These are phyloP conservation scores for Paradendryphiella salina DNA, from an alignment of 2,329 filamentous ascomycete genomes.

Conservation along the genomic window DNA sequence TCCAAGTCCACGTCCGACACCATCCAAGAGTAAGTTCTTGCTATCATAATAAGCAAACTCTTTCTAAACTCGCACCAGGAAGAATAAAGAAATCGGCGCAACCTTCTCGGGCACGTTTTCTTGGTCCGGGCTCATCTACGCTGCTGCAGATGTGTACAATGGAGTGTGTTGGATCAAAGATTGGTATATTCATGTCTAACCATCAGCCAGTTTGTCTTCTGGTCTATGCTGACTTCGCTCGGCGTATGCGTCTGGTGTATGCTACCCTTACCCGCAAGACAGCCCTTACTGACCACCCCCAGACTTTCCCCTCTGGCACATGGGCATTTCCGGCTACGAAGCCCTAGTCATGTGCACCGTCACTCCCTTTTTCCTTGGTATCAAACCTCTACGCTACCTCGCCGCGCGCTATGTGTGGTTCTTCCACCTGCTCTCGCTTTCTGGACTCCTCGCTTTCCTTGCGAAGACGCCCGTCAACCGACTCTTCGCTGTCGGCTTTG, in stretches of 20 bases:
- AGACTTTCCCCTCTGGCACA: constrained; percentile 98
- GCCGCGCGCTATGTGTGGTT: constrained; percentile 69
- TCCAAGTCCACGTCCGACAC: constrained; percentile 49
- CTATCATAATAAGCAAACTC: not conserved
- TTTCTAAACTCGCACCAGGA: constrained; percentile 57
- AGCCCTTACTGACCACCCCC: constrained; percentile 18
- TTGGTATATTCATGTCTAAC: constrained; percentile 7
- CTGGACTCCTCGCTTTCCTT: constrained; percentile 78
- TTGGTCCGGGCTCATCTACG: constrained; percentile 74
- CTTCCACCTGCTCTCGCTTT: constrained; percentile 75
- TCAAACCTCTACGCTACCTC: constrained; percentile 68
- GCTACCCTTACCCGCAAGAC: constrained; percentile 42
- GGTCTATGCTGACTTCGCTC: constrained; percentile 89
- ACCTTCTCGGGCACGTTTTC: constrained; percentile 73
- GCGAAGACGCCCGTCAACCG: constrained; percentile 72
- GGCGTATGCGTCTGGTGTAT: constrained; percentile 92
- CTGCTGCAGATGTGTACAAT: constrained; percentile 85
- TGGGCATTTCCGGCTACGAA: constrained; percentile 98
- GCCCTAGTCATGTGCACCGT: constrained; percentile 81
- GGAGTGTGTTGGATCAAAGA: constrained; percentile 64
- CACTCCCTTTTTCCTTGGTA: constrained; percentile 77
- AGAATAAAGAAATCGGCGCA: constrained; percentile 71
- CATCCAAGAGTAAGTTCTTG: constrained; percentile 65
- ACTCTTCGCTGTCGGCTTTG: constrained; percentile 79
- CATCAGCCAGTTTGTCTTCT: constrained; percentile 78